phyloP scores from a whole-genome alignment of 1,139 yeast genomes.

The Zhuliangozyma parablackwelliae region DNA sequence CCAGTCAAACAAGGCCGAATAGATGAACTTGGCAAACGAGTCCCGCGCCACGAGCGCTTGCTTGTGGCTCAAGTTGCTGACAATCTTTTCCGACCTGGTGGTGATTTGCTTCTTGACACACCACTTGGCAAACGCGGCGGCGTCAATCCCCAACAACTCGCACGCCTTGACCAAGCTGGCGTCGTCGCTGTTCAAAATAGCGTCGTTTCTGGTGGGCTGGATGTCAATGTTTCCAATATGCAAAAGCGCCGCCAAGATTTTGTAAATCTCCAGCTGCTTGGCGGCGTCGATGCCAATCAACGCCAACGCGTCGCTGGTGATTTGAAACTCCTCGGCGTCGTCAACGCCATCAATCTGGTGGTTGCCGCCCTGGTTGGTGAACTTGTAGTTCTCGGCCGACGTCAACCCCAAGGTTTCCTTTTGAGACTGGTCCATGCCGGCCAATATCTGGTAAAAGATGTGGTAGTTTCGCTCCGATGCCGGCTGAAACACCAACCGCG shows the following conservation, averaged over 20 bases:
- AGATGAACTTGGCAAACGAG: constrained; percentile 91
- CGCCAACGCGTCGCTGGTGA: constrained; percentile 69
- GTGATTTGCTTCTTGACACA: constrained; percentile 86
- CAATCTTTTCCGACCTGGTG: constrained; percentile 90
- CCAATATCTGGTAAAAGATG: constrained; percentile 85
- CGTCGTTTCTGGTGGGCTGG: constrained; percentile 81
- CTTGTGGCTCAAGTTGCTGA: constrained; percentile 73
- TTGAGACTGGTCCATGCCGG: constrained; percentile 65
- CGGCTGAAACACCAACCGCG: constrained; percentile 93
- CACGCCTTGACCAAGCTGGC: constrained; percentile 81
- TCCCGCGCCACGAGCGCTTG: constrained; percentile 93
- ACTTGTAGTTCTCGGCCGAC: constrained; percentile 64
- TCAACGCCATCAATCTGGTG: constrained; percentile 73
- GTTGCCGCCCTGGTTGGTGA: constrained; percentile 87
- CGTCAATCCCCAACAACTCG: constrained; percentile 78
- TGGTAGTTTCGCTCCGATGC: constrained; percentile 86
- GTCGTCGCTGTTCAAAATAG: constrained; percentile 79
- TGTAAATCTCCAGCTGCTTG: constrained; percentile 67
- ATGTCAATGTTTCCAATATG: constrained; percentile 93
- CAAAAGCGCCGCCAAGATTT: constrained; percentile 79
- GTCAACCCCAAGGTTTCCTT: constrained; percentile 59
- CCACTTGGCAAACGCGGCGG: constrained; percentile 81
- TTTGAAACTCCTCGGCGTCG: constrained; percentile 71
- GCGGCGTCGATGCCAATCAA: constrained; percentile 68
- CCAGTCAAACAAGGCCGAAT: constrained; percentile 94